Percentiles rank a stretch among this genome's conserved stretches.
These are phyloP conservation scores for Cytospora piceicola DNA, from an alignment of 2,329 filamentous ascomycete species.

Conservation along the genomic window DNA sequence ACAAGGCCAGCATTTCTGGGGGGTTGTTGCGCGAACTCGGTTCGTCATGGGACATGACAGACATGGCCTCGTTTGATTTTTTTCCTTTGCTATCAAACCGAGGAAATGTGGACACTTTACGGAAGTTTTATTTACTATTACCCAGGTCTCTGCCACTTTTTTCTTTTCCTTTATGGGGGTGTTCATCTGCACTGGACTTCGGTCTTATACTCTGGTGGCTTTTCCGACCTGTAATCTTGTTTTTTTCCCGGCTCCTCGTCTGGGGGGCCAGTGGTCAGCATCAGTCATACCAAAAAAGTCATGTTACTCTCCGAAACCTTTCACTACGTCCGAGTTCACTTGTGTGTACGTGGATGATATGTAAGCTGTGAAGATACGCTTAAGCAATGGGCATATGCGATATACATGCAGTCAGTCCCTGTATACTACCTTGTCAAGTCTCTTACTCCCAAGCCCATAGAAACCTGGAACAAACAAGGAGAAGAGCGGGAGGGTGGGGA, in stretches of 20 bases:
- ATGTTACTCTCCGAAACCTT: slow-evolving; percentile 18
- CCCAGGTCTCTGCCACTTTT: slow-evolving; percentile 33
- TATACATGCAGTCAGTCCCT: background rate
- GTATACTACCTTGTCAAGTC: background rate
- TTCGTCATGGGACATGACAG: slow-evolving; percentile 31
- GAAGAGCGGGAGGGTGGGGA: no score
- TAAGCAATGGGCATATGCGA: background rate
- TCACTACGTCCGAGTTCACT: background rate
- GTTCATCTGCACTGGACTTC: slow-evolving; percentile 35
- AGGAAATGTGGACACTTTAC: slow-evolving; percentile 31
- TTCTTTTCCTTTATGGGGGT: slow-evolving; percentile 35
- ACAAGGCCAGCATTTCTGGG: slow-evolving; percentile 31
- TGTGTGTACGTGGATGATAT: background rate
- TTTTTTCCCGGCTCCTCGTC: slow-evolving; percentile 28
- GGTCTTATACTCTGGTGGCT: slow-evolving; percentile 35
- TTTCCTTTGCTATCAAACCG: slow-evolving; percentile 28
- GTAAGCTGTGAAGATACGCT: slow-evolving; percentile 13
- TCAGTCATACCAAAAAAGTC: slow-evolving; percentile 21
- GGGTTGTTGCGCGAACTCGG: slow-evolving; percentile 29
- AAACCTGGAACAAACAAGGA: no score
- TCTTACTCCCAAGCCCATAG: no score
- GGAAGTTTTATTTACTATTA: slow-evolving; percentile 31
- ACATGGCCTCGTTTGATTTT: slow-evolving; percentile 30
- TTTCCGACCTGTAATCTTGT: slow-evolving; percentile 37
- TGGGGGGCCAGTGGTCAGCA: slow-evolving; percentile 16